These are phyloP conservation scores for Heliosperma pusillum DNA, from an alignment of 148 eudicot species.

Conservation along the genomic window DNA sequence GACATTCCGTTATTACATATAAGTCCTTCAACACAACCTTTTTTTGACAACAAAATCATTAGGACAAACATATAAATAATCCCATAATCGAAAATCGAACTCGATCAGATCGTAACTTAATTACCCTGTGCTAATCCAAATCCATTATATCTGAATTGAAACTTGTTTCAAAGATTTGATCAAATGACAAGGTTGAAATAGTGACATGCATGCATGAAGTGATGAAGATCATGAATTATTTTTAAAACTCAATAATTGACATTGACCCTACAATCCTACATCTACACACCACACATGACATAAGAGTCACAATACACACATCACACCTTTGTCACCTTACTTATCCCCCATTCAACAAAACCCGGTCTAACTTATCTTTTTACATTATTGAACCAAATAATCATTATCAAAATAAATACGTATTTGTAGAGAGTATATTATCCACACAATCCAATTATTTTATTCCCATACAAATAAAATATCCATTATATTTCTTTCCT, in stretches of 20 bases:
- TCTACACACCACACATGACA: conserved; percentile 5
- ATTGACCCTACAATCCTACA: conserved; percentile 3
- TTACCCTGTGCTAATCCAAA: too few species aligned
- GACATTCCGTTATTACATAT: too few species aligned
- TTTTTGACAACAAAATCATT: too few species aligned
- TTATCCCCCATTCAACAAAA: neutral
- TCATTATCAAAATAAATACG: neutral
- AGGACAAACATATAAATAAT: too few species aligned
- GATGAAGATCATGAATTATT: too few species aligned
- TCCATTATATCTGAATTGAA: too few species aligned
- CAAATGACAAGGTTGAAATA: too few species aligned
- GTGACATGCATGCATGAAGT: too few species aligned
- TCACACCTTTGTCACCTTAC: conserved; percentile 11
- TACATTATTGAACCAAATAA: neutral
- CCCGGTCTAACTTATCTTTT: neutral
- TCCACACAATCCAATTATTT: neutral
- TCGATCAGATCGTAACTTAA: too few species aligned
- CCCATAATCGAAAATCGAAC: too few species aligned
- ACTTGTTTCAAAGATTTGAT: too few species aligned
- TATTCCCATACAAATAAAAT: neutral
- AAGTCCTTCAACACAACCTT: too few species aligned
- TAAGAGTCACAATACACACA: neutral
- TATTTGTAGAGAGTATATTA: neutral
- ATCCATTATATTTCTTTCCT: neutral
- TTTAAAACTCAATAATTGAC: neutral